phyloP scores from a whole-genome alignment of 306 rosid species.

The Corylus avellana region DNA sequence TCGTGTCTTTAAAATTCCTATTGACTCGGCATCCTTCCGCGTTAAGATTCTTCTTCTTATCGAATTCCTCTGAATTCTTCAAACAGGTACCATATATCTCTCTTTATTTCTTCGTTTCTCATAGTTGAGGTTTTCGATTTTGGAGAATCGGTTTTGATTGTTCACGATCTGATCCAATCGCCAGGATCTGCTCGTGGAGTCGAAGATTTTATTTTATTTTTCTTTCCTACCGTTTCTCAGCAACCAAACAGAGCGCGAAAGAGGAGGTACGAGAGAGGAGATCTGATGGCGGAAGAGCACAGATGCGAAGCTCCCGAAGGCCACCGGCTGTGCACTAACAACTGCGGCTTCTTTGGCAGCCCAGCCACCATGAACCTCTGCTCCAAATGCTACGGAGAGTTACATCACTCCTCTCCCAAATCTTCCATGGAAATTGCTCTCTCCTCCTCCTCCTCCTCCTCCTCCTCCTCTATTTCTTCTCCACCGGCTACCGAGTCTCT shows the following conservation, averaged over 20 bases:
- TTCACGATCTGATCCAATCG: too few species aligned
- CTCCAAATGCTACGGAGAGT: conserved; percentile 78
- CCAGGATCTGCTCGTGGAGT: too few species aligned
- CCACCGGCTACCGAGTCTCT: conserved; percentile 7
- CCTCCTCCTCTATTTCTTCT: conserved; percentile 24
- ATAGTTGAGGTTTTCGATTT: neutral
- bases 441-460: conserved; percentile 24
- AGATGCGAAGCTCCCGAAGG: conserved; percentile 84
- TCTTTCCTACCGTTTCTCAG: neutral
- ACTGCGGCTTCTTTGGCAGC: conserved; percentile 94
- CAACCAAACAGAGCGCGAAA: conserved; percentile 13
- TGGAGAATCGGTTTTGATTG: too few species aligned
- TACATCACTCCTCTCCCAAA: conserved; percentile 67
- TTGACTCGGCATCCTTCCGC: conserved; percentile 29
- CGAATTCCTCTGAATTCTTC: neutral
- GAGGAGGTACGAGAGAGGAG: conserved; percentile 14
- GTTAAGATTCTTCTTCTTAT: conserved; percentile 46
- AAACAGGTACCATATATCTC: conserved; percentile 30
- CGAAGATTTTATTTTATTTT: neutral
- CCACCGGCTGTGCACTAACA: conserved; percentile 81
- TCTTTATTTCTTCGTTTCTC: neutral
- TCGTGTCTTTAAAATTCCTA: conserved; percentile 23
- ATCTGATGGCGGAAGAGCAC: conserved; percentile 86
- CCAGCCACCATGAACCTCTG: conserved; percentile 91
- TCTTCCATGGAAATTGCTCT: conserved; percentile 76